Percentiles rank a stretch among this genome's conserved stretches.
These are phyloP conservation scores for Wickerhamiella pararugosa DNA, from an alignment of 1,139 yeast species.

Conservation along the genomic window DNA sequence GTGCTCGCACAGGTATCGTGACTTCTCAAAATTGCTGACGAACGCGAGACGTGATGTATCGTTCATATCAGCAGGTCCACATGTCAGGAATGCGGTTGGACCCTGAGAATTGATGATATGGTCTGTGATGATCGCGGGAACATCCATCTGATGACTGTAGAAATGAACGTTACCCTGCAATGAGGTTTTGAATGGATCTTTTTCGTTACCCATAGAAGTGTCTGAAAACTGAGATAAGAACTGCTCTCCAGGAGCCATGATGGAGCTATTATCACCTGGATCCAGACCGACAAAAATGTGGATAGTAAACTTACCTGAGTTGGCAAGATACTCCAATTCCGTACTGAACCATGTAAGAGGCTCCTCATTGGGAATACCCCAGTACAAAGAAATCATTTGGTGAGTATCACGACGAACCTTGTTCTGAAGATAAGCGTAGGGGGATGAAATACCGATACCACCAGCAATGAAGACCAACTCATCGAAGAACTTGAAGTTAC, in stretches of 20 bases:
- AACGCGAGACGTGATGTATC: conserved; percentile 27
- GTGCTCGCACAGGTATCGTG: conserved; percentile 25
- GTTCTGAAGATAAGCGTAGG: conserved; percentile 8
- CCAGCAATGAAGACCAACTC: conserved; percentile 41
- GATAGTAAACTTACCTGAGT: conserved; percentile 3
- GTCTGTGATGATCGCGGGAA: conserved; percentile 20
- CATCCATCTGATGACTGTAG: conserved; percentile 32
- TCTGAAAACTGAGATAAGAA: conserved; percentile 4
- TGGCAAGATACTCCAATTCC: conserved; percentile 29
- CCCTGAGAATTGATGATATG: conserved; percentile 26
- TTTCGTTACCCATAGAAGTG: neutral
- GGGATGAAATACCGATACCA: conserved; percentile 45
- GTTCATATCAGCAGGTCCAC: conserved; percentile 32
- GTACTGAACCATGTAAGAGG: conserved; percentile 37
- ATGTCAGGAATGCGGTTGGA: conserved; percentile 25
- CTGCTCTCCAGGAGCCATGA: conserved; percentile 5
- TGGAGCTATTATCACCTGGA: conserved; percentile 4
- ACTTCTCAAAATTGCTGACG: conserved; percentile 17
- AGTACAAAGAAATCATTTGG: conserved; percentile 30
- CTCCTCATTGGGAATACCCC: conserved; percentile 36
- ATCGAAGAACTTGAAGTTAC: conserved; percentile 37
- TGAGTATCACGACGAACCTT: conserved; percentile 8
- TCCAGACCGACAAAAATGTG: conserved; percentile 7
- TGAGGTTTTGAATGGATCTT: conserved; percentile 8
- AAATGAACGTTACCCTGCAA: conserved; percentile 18